A percentile compares a stretch with the other conserved stretches of the same genome.
These are phyloP conservation scores for Dactylellina sp. DNA, from an alignment of 2,329 filamentous ascomycete species.

Conservation along the genomic window DNA sequence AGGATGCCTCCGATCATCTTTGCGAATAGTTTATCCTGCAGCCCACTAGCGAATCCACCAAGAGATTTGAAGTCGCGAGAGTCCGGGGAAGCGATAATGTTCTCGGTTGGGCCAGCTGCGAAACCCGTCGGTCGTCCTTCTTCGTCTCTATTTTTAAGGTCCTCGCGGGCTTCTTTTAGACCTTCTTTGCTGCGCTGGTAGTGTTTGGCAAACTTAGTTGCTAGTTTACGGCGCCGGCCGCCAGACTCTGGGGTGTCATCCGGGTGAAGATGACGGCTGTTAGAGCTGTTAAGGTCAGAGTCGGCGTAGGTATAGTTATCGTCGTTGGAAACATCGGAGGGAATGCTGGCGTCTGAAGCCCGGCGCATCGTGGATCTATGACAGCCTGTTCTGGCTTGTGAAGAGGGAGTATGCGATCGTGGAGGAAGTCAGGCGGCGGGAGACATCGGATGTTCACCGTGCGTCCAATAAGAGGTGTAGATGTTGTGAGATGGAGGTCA, in stretches of 20 bases:
- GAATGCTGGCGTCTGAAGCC: constrained; percentile 37
- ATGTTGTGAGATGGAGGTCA: constrained; percentile 19
- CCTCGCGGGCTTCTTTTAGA: constrained; percentile 51
- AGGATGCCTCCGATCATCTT: constrained; percentile 60
- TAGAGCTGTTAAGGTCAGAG: constrained; percentile 22
- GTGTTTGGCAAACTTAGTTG: constrained; percentile 40
- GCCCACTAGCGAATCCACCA: constrained; percentile 47
- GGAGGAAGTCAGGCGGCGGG: constrained; percentile 29
- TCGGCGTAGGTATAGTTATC: constrained; percentile 32
- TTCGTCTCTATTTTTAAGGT: constrained; percentile 45
- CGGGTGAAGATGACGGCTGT: constrained; percentile 37
- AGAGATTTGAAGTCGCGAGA: constrained; percentile 50
- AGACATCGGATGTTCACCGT: constrained; percentile 35
- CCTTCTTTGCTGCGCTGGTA: constrained; percentile 44
- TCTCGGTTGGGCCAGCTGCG: constrained; percentile 42
- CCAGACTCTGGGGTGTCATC: constrained; percentile 38
- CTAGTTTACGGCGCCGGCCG: constrained; percentile 41
- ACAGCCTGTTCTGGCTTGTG: constrained; percentile 31
- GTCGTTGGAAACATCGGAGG: constrained; percentile 33
- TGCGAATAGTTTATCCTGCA: constrained; percentile 60
- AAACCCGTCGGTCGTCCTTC: constrained; percentile 40
- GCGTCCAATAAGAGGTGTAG: constrained; percentile 24
- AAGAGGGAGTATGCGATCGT: constrained; percentile 7
- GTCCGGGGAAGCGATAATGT: constrained; percentile 47
- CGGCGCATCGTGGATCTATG: constrained; percentile 32